These are phyloP conservation scores for Mikania micrantha DNA, from an alignment of 129 eudicot genomes.

Conservation along the genomic window DNA sequence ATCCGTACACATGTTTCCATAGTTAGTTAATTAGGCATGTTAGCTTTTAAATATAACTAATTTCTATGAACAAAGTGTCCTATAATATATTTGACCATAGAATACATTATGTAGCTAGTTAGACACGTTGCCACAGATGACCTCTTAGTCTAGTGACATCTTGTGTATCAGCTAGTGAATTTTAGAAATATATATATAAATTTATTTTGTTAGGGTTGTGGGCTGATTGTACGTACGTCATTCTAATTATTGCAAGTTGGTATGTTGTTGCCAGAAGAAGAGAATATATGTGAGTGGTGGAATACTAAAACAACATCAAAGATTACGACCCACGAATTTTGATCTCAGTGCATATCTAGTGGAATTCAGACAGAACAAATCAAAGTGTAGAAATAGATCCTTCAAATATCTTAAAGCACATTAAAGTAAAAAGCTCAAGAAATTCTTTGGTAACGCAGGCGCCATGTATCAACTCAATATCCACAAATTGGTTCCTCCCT, in stretches of 20 bases:
- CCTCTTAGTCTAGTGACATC: no score
- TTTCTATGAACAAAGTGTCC: no score
- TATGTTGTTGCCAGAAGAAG: not conserved
- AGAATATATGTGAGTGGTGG: conserved; percentile 21
- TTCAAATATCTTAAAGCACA: conserved; percentile 6
- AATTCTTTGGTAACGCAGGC: not conserved
- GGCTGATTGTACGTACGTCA: no score
- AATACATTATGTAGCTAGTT: no score
- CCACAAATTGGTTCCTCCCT: conserved; percentile 10
- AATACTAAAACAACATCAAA: conserved; percentile 20
- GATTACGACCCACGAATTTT: conserved; percentile 23
- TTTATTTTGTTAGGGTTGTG: no score
- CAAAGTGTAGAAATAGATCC: conserved; percentile 18
- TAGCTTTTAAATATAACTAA: no score
- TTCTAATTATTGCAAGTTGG: conserved; percentile 3
- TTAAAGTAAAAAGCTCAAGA: conserved; percentile 8
- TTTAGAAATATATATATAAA: no score
- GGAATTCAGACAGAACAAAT: conserved; percentile 1
- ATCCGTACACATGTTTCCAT: no score
- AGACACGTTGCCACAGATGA: no score
- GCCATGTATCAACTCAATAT: conserved; percentile 11
- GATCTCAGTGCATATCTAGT: conserved; percentile 15
- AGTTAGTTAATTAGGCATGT: not conserved
- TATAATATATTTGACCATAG: no score
- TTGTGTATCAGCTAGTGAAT: no score